Percentiles rank a stretch among this genome's conserved stretches.
These are phyloP conservation scores for Sugiyamaella floridensis DNA, from an alignment of 805 yeast species.

Conservation along the genomic window DNA sequence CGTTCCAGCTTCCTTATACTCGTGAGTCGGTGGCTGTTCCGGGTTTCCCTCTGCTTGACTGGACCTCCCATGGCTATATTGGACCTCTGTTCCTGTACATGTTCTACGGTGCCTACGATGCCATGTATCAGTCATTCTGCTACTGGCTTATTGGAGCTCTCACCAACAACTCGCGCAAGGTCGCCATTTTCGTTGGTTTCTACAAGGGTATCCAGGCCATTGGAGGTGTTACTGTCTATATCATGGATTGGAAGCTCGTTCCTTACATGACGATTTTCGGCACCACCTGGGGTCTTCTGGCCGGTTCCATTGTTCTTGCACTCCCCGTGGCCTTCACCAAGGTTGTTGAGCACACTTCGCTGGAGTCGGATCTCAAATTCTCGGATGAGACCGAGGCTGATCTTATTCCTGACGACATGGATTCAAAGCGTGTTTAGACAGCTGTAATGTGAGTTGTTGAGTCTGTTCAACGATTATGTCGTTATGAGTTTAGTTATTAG, in stretches of 20 bases:
- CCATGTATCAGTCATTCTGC: conserved; percentile 49
- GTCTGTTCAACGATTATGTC: background rate
- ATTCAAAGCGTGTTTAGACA: background rate
- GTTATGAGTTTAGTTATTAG: background rate
- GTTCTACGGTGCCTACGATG: conserved; percentile 53
- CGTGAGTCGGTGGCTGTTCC: conserved; percentile 18
- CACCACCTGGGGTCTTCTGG: conserved; percentile 9
- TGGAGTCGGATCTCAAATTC: conserved; percentile 6
- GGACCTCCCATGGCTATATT: conserved; percentile 39
- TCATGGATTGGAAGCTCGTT: conserved; percentile 36
- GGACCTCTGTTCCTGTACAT: conserved; percentile 58
- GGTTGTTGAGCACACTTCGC: conserved; percentile 9
- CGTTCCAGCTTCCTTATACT: conserved; percentile 23
- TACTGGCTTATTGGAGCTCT: conserved; percentile 54
- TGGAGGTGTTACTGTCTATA: conserved; percentile 55
- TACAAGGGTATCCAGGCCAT: conserved; percentile 58
- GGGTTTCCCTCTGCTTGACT: conserved; percentile 35
- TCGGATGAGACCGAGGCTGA: conserved; percentile 10
- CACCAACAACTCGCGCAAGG: conserved; percentile 48
- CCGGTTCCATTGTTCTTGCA: conserved; percentile 10
- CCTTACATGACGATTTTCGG: conserved; percentile 8
- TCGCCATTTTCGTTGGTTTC: conserved; percentile 50
- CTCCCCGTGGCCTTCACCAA: conserved; percentile 6
- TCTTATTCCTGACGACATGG: conserved; percentile 3
- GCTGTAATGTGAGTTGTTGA: background rate